Conservation (phyloP, 495 filamentous ascomycete species). For the Rusavskia elegans region DNA sequence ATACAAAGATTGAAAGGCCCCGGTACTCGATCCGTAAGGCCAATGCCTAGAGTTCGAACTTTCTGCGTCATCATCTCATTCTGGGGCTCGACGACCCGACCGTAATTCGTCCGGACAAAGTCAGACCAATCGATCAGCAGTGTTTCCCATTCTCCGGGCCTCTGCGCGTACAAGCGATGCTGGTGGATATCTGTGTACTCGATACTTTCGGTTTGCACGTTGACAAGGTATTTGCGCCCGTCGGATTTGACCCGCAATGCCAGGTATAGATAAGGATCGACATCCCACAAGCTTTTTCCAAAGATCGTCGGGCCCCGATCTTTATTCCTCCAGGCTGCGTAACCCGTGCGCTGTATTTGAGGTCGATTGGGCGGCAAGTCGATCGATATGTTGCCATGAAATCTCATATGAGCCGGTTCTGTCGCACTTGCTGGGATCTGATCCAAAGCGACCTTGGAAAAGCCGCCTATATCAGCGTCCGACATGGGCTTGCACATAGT, state of each 20-base stretch:
- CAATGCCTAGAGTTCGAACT: slow-evolving; percentile 71
- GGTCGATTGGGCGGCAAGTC: slow-evolving; percentile 60
- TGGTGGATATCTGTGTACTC: slow-evolving; percentile 90
- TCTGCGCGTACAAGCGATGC: slow-evolving; percentile 72
- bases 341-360: slow-evolving; percentile 59
- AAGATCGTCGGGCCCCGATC: slow-evolving; percentile 49
- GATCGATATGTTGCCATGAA: slow-evolving; percentile 78
- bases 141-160: slow-evolving; percentile 82
- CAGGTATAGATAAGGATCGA: slow-evolving; percentile 76
- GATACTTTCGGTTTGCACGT: slow-evolving; percentile 85
- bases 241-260: slow-evolving; percentile 84
- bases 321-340: slow-evolving; percentile 72
- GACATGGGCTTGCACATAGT: slow-evolving; percentile 66
- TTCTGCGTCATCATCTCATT: slow-evolving; percentile 70
- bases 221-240: slow-evolving; percentile 83
- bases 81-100: slow-evolving; percentile 81
- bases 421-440: slow-evolving; percentile 34
- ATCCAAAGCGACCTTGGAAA: slow-evolving; percentile 56
- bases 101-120: slow-evolving; percentile 89
- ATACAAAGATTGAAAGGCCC: slow-evolving; percentile 76
- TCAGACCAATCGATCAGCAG: slow-evolving; percentile 75
- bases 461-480: slow-evolving; percentile 76
- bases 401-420: slow-evolving; percentile 47
- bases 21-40: slow-evolving; percentile 73
- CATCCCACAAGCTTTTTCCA: slow-evolving; percentile 69